A percentile compares a stretch with the other conserved stretches of the same genome.
Evolutionary conservation across 2,329 filamentous ascomycete species (phyloP).

Genomic region (Tolypocladium cylindrosporum): DNA sequence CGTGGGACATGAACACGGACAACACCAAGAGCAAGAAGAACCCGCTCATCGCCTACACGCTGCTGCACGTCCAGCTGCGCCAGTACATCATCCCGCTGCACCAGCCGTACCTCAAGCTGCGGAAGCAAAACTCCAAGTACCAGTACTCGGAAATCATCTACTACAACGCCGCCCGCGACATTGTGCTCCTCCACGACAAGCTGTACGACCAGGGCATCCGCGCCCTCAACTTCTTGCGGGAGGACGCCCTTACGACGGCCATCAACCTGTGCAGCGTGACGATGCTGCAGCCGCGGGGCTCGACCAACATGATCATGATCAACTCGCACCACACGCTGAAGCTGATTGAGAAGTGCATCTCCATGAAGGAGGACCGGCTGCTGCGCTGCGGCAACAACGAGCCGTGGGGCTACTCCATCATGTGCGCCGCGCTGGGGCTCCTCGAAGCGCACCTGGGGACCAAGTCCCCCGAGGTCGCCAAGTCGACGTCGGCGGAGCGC

Average conservation of each 20-base stretch:
- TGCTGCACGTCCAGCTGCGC: conserved; percentile 49
- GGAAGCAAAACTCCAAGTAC: conserved; percentile 50
- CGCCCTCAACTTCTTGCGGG: conserved; percentile 48
- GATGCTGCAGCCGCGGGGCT: conserved; percentile 48
- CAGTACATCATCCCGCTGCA: conserved; percentile 54
- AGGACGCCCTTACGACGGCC: conserved; percentile 48
- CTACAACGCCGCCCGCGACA: conserved; percentile 51
- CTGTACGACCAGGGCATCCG: conserved; percentile 49
- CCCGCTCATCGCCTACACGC: conserved; percentile 47
- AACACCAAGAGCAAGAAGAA: conserved; percentile 35
- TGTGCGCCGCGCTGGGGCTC: conserved; percentile 50
- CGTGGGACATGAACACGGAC: conserved; percentile 36
- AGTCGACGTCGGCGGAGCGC: conserved; percentile 47
- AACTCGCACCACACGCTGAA: conserved; percentile 50
- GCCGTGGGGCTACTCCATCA: conserved; percentile 54
- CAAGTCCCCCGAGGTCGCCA: conserved; percentile 46
- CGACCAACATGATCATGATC: conserved; percentile 53
- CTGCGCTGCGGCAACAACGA: conserved; percentile 54
- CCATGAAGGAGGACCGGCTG: conserved; percentile 51
- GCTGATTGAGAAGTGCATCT: conserved; percentile 51
- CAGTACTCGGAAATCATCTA: conserved; percentile 54
- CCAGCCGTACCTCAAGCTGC: conserved; percentile 49
- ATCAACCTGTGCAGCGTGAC: conserved; percentile 53
- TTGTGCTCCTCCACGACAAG: conserved; percentile 52
- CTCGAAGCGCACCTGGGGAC: conserved; percentile 49